A percentile compares a stretch with the other conserved stretches of the same genome.
These are phyloP conservation scores for Trichopus zeylanicus DNA, from an alignment of 116 monocot species.

Conservation along the genomic window DNA sequence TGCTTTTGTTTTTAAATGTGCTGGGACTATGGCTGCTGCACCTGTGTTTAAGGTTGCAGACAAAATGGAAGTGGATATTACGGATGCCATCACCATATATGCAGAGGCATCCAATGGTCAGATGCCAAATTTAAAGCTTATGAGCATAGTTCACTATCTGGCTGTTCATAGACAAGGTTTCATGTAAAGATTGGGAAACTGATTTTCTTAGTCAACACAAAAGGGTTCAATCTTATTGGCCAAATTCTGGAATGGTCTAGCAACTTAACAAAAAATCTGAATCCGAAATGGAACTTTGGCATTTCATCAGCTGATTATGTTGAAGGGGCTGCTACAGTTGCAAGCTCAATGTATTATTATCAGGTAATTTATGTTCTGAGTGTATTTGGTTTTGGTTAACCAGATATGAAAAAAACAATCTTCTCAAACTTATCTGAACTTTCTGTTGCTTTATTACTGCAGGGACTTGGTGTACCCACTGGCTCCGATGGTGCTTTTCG, in stretches of 20 bases:
- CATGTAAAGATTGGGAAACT: slow-evolving; percentile 51
- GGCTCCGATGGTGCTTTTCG: slow-evolving; percentile 78
- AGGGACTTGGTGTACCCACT: slow-evolving; percentile 82
- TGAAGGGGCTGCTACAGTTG: slow-evolving; percentile 70
- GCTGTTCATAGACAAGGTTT: slow-evolving; percentile 84
- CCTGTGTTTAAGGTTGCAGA: slow-evolving; percentile 66
- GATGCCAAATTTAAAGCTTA: slow-evolving; percentile 92
- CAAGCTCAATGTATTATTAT: slow-evolving; percentile 80
- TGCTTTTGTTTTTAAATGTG: slow-evolving; percentile 55
- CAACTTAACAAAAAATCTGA: slow-evolving; percentile 40
- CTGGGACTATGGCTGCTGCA: slow-evolving; percentile 87
- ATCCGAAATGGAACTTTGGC: slow-evolving; percentile 60
- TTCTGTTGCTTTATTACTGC: background rate
- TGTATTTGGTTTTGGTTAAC: background rate
- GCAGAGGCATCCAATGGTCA: slow-evolving; percentile 96
- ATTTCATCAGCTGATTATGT: slow-evolving; percentile 55
- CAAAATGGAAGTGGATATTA: slow-evolving; percentile 26
- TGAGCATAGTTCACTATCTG: slow-evolving; percentile 78
- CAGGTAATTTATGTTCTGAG: slow-evolving; percentile 8
- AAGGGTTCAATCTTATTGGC: slow-evolving; percentile 45
- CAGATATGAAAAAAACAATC: background rate
- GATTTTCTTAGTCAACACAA: slow-evolving; percentile 31
- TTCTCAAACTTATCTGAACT: background rate
- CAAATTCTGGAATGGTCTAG: slow-evolving; percentile 34
- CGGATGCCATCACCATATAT: slow-evolving; percentile 64